Evolutionary conservation across 495 filamentous ascomycete species (phyloP), one percentile per base, ranked within the genome.

Genomic region (Podospora conica): DNA sequence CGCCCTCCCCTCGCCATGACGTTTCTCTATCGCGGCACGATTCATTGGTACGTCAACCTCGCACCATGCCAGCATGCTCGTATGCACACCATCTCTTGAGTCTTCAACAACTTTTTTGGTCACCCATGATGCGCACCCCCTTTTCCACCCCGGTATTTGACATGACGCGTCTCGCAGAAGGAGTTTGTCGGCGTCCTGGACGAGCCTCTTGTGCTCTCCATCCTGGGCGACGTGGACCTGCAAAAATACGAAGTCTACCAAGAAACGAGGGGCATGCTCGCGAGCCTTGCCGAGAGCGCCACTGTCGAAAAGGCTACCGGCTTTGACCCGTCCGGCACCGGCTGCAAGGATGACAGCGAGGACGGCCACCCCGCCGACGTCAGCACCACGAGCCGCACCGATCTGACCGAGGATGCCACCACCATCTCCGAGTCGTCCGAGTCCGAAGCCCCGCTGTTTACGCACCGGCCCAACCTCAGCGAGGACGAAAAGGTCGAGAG

Each of bases 251-350:
- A n/a, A n/a, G n/a, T n/a, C 62, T 93, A 83, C 74, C 82, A 90
- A 61, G 79, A 83, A n/a, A 74, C 92, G 12, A 80, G 84, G 9
- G 67, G 80, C 15, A 80, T 80, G 1, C 78, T 96, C 1, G 77
- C 87, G 22, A 60, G 74, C 1, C 74, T 96, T 9, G 88, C 87
- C 56, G 76, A 83, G 10, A 76, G 79, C 40, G 91, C 89, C 0
- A 68, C 80, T 22, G 80, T 82, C 22, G 89, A 94, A 67, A 87
- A 91, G 68, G 79, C 83, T 18, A 83, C 86, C 0, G 87, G 85
- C 0, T 96, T 96, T 72, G 91, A 96, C 65, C 86, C 91, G 0
- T 92, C 90, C 11, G 92, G 90, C 3, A 86, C 85, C 33, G 83
- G 86, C 53, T 59, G 63, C 40, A 15, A 60, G 11, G 33, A 66